Percentiles rank a stretch among this genome's conserved stretches.
These are phyloP conservation scores for Flaveria linearis DNA, from an alignment of 129 eudicot genomes.

Conservation along the genomic window DNA sequence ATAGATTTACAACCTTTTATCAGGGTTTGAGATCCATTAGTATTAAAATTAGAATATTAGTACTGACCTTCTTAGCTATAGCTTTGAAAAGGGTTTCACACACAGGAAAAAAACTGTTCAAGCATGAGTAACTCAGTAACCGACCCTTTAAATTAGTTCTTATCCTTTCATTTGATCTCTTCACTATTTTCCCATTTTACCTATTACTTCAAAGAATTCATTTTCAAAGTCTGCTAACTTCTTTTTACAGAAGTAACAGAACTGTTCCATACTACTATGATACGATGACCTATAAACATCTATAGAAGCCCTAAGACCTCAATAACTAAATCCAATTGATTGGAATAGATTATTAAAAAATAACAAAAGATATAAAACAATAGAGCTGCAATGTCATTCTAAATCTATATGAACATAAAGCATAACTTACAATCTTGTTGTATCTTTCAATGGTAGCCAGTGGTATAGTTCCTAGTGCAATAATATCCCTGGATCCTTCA, in stretches of 20 bases:
- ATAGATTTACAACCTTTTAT: background rate
- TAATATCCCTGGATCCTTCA: constrained; percentile 81
- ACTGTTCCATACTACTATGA: constrained; percentile 19
- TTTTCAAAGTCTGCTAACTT: background rate
- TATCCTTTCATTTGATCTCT: background rate
- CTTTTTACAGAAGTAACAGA: background rate
- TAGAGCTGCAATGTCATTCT: constrained; percentile 7
- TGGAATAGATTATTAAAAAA: background rate
- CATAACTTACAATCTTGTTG: constrained; percentile 72
- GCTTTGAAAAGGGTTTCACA: constrained; percentile 1
- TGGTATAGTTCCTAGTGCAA: constrained; percentile 89
- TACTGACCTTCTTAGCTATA: background rate
- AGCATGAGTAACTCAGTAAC: background rate
- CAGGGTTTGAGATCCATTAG: background rate
- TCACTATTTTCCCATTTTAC: constrained; percentile 6
- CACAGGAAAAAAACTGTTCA: background rate
- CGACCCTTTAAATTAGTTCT: background rate
- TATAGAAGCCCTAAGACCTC: background rate
- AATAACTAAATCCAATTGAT: background rate
- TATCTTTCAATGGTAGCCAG: constrained; percentile 86
- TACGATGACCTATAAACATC: constrained; percentile 11
- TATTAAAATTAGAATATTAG: background rate
- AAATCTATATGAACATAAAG: constrained; percentile 15
- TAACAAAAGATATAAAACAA: background rate
- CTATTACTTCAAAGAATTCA: background rate